phyloP scores from a whole-genome alignment of 2,329 filamentous ascomycete genomes.

The Paramyrothecium roridum region DNA sequence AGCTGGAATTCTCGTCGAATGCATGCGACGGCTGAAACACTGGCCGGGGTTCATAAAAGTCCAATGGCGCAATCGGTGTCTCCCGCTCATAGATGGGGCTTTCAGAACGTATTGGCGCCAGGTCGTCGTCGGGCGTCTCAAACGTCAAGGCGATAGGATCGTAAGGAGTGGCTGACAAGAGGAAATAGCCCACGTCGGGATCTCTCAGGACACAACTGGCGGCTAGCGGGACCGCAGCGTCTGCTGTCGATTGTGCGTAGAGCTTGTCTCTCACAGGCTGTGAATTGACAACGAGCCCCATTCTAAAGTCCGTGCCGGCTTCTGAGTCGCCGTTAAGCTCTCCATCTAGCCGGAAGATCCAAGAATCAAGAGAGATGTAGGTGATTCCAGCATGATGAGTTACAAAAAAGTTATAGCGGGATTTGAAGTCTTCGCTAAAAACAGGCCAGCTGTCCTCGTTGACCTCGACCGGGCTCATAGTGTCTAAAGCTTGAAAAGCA shows the following conservation, averaged over 20 bases:
- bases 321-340: conserved; percentile 56
- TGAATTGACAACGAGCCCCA: conserved; percentile 57
- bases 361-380: conserved; percentile 56
- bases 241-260: conserved; percentile 48
- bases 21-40: conserved; percentile 61
- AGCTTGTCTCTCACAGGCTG: conserved; percentile 57
- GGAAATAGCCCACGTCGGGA: conserved; percentile 61
- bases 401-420: conserved; percentile 61
- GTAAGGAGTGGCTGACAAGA: conserved; percentile 57
- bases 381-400: conserved; percentile 60
- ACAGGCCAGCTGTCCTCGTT: conserved; percentile 58
- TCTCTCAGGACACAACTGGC: conserved; percentile 54
- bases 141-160: conserved; percentile 58
- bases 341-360: conserved; percentile 62
- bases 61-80: conserved; percentile 40
- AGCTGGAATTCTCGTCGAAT: conserved; percentile 54
- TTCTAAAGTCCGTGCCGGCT: conserved; percentile 58
- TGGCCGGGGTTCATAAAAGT: conserved; percentile 62
- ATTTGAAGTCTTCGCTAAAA: conserved; percentile 59
- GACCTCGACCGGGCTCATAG: conserved; percentile 51
- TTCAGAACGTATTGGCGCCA: conserved; percentile 37
- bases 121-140: conserved; percentile 53
- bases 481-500: conserved; percentile 62
- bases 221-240: conserved; percentile 46
- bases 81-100: conserved; percentile 40